These are phyloP conservation scores for Cyberlindnera mycetangii DNA, from an alignment of 805 yeast species.

Conservation along the genomic window DNA sequence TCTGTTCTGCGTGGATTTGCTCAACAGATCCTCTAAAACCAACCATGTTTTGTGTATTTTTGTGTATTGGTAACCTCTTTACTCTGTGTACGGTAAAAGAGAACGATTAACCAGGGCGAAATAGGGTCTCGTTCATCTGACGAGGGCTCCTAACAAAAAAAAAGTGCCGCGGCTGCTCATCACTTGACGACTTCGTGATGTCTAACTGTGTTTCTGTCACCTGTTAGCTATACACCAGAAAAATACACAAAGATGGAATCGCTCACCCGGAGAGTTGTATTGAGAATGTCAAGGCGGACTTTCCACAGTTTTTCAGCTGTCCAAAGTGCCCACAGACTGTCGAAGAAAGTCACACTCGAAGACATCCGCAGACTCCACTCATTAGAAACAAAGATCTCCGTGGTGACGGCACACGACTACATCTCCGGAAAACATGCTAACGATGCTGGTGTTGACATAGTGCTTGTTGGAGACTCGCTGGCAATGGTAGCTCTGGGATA, in stretches of 20 bases:
- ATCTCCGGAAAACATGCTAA: conserved; percentile 73
- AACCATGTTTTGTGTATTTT: conserved; percentile 20
- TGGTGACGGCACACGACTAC: conserved; percentile 86
- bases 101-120: too few relatives aligned
- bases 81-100: too few relatives aligned
- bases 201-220: too few relatives aligned
- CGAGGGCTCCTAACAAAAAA: neutral
- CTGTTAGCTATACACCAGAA: too few relatives aligned
- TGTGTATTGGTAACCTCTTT: too few relatives aligned
- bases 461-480: conserved; percentile 86
- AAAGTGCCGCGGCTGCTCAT: neutral
- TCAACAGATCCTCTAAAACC: conserved; percentile 30
- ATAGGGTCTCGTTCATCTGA: too few relatives aligned
- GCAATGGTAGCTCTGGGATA: conserved; percentile 91
- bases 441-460: conserved; percentile 60
- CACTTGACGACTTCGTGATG: neutral
- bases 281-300: neutral
- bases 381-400: conserved; percentile 40
- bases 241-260: neutral
- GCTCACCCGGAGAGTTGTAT: neutral
- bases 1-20: conserved; percentile 21
- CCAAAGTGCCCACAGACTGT: conserved; percentile 5
- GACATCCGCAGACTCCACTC: conserved; percentile 36
- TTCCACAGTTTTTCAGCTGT: conserved; percentile 5
- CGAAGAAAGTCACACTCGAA: conserved; percentile 32